Evolutionary conservation across 306 rosid genomes (phyloP), one percentile per base, ranked within the genome.

Genomic region (Lagenaria siceraria): DNA sequence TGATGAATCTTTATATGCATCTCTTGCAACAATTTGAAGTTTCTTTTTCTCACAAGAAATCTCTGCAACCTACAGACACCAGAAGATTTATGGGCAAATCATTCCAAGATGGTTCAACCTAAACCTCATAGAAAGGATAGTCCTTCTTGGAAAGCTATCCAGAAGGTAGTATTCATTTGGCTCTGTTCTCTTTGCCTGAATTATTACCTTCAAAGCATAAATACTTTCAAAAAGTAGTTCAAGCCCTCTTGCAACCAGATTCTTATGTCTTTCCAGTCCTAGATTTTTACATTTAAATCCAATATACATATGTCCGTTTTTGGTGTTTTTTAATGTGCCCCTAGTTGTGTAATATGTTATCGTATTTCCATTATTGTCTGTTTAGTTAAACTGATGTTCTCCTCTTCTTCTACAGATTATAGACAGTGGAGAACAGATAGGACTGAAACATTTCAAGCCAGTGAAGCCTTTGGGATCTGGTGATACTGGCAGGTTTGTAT

Each of bases 71-170:
- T 85, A 75, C 87, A 95, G 99, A 95, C 79, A 92, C 99, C 99
- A 13, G 97, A 95, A n/a, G 99, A 95, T 87, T 83, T 95, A 80
- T 95, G 99, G 99, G 62, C 75, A 25, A 95, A 92, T 76, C 99
- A 95, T 86, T 92, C 99, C 5, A 95, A 92, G 82, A 54, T 74
- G 53, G 99, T 95, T 80, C 83, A 33, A 7, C 93, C 99, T 38
- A 95, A 95, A 82, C 99, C 99, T 83, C 99, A 95, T 75, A 90
- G 97, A 86, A 92, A 58, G 82, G 86, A 84, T 7, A 86, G 82
- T 38, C 84, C 88, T 77, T 77, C 91, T 48, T 95, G 99, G 99
- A 81, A 10, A 81, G 92, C 97, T 55, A 87, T 95, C 74, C 89
- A 86, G 78, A 89, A 89, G 92, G 99, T 95, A 89, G 18, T 48